A percentile compares a stretch with the other conserved stretches of the same genome.
phyloP scores from a whole-genome alignment of 2,329 filamentous ascomycete genomes.

The Epichloe baconii region DNA sequence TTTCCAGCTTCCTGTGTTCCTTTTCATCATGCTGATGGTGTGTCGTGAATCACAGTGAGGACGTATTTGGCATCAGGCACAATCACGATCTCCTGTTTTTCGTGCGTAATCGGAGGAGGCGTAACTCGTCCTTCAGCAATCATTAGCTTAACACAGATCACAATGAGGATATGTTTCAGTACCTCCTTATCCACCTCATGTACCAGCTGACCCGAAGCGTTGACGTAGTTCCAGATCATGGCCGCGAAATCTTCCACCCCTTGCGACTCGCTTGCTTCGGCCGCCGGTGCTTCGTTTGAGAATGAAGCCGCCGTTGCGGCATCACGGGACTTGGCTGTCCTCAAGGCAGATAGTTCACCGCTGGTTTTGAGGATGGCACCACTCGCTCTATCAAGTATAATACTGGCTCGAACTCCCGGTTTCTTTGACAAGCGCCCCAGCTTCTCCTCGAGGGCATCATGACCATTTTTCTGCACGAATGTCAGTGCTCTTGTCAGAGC shows the following conservation, averaged over 20 bases:
- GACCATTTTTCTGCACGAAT: constrained; percentile 26
- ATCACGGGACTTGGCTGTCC: constrained; percentile 23
- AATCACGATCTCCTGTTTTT: constrained; percentile 77
- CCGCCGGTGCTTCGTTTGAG: constrained; percentile 28
- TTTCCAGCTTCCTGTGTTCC: neutral
- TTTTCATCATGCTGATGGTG: constrained; percentile 46
- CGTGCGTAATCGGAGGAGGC: constrained; percentile 63
- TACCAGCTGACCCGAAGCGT: constrained; percentile 55
- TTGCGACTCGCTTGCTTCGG: constrained; percentile 36
- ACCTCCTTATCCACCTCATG: constrained; percentile 61
- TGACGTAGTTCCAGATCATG: constrained; percentile 66
- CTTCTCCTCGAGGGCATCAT: constrained; percentile 51
- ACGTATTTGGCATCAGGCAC: constrained; percentile 71
- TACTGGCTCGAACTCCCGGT: constrained; percentile 63
- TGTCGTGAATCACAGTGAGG: constrained; percentile 69
- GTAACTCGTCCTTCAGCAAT: constrained; percentile 52
- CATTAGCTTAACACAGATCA: constrained; percentile 10
- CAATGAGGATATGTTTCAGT: constrained; percentile 5
- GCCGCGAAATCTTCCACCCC: constrained; percentile 60
- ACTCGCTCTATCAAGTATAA: constrained; percentile 58
- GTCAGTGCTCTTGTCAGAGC: neutral
- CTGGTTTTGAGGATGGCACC: constrained; percentile 65
- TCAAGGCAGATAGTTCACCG: constrained; percentile 50
- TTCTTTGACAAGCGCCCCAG: constrained; percentile 63
- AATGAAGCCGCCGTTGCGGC: constrained; percentile 29